phyloP scores from a whole-genome alignment of 805 yeast genomes.

The Dipodascus geniculatus region DNA sequence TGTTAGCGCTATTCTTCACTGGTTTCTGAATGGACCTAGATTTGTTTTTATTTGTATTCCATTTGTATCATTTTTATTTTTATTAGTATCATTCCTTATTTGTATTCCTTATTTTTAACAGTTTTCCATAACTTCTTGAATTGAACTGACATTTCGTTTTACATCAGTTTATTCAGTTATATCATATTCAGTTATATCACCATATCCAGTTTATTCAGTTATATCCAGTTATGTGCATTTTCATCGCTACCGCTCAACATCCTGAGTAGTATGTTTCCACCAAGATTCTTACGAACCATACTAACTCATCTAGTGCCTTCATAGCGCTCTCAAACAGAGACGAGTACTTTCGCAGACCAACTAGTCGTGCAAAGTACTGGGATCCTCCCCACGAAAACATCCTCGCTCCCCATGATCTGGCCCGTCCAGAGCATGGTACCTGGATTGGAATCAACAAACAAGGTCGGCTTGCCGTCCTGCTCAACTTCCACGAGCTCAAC shows the following conservation, averaged over 20 bases:
- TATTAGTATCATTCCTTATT: no score
- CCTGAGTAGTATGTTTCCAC: conserved; percentile 40
- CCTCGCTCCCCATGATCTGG: conserved; percentile 65
- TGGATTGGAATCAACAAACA: conserved; percentile 69
- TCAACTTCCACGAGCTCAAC: conserved; percentile 53
- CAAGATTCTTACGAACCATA: background rate
- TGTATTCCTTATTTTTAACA: no score
- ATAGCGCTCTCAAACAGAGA: conserved; percentile 77
- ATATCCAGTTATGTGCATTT: conserved; percentile 54
- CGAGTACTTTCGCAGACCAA: conserved; percentile 66
- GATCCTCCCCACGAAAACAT: conserved; percentile 25
- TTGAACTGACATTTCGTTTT: no score
- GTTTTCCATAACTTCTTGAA: no score
- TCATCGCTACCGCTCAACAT: conserved; percentile 54
- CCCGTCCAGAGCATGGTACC: conserved; percentile 67
- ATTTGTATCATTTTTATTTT: no score
- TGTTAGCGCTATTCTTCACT: no score
- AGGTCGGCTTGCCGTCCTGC: conserved; percentile 59
- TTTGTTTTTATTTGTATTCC: no score
- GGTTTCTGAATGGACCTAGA: no score
- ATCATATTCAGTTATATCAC: no score
- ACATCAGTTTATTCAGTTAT: no score
- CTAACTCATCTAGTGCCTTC: conserved; percentile 34
- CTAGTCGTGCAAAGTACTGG: conserved; percentile 43
- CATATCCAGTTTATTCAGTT: no score